Evolutionary conservation across 2,329 filamentous ascomycete species (phyloP).

Genomic region (Claviceps quebecensis): DNA sequence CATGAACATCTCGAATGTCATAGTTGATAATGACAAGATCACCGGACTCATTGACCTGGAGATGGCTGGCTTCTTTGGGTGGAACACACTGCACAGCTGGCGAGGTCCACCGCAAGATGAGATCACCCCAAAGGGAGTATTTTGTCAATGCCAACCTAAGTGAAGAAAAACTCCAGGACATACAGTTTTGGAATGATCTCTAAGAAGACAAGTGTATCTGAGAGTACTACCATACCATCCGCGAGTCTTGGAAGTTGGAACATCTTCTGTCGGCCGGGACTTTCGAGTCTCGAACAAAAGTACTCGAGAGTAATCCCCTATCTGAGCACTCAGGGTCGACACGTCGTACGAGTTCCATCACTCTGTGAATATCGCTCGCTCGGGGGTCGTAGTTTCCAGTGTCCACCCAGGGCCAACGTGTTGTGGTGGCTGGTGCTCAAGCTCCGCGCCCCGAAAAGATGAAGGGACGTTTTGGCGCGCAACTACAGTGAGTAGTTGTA

Average conservation of each 20-base stretch:
- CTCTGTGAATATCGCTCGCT: not conserved
- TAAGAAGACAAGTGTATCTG: not conserved
- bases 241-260: too few species aligned
- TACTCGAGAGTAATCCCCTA: slow-evolving; percentile 4
- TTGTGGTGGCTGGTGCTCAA: too few species aligned
- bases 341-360: not conserved
- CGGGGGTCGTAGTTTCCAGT: not conserved
- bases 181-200: not conserved
- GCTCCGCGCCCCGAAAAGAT: too few species aligned
- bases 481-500: too few species aligned
- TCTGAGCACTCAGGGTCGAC: slow-evolving; percentile 3
- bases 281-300: slow-evolving; percentile 5
- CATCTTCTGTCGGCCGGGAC: too few species aligned
- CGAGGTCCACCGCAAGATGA: slow-evolving; percentile 14
- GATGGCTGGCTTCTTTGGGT: slow-evolving; percentile 24
- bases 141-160: slow-evolving; percentile 1
- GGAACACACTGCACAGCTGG: slow-evolving; percentile 16
- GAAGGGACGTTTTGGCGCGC: too few species aligned
- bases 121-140: slow-evolving; percentile 12
- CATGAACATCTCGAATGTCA: slow-evolving; percentile 22
- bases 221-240: too few species aligned
- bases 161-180: not conserved
- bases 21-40: slow-evolving; percentile 24
- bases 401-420: too few species aligned
- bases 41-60: slow-evolving; percentile 27